Evolutionary conservation across 1,284 basidiomycete genomes (phyloP), one percentile per base, ranked within the genome.

Genomic region (Schizophyllum amplum): DNA sequence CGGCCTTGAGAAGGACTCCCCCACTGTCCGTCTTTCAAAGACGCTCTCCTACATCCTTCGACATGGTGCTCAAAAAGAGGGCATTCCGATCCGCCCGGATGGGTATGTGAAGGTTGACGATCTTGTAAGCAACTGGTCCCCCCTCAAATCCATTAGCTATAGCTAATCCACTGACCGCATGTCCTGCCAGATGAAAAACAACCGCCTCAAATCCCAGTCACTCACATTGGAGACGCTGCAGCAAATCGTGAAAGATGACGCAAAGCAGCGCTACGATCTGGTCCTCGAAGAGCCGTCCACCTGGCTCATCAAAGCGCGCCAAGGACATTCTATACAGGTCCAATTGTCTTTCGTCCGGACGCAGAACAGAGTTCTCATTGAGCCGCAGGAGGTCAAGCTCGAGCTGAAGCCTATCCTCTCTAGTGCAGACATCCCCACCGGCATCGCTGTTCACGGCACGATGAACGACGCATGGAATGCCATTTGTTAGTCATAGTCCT

Each of bases 231-330:
- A 72, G 0, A 75, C 72, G 24, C 70, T 98, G 4, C 76, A 92
- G 64, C 75, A 80, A 15, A 81, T 97, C 24, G 93, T 96, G 6
- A 74, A 77, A 47, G 76, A 76, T 11, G 91, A 97, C 66, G 72
- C 77, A 42, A 97, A 97, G 69, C 77, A 87, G 61, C 77, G 94
- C 58, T 97, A 86, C 66, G 80, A 83, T 61, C 74, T 96, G 51
- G 62, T 83, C 20, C 76, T 76, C 57, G 89, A 90, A 54, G 72
- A 77, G 24, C 66, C 75, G 13, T 63, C 64, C 6, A 70, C 79
- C 21, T 90, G 87, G 83, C 94, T 87, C 84, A 94, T 98, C 63
- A 79, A 93, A 52, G 96, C 96, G 0, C 93, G 92, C 60, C 96
- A 98, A 71, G 97, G 96, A 0, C 96, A 98, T 72, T 91, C 93